These are phyloP conservation scores for Didymella keratinophila DNA, from an alignment of 2,329 filamentous ascomycete genomes.

Conservation along the genomic window DNA sequence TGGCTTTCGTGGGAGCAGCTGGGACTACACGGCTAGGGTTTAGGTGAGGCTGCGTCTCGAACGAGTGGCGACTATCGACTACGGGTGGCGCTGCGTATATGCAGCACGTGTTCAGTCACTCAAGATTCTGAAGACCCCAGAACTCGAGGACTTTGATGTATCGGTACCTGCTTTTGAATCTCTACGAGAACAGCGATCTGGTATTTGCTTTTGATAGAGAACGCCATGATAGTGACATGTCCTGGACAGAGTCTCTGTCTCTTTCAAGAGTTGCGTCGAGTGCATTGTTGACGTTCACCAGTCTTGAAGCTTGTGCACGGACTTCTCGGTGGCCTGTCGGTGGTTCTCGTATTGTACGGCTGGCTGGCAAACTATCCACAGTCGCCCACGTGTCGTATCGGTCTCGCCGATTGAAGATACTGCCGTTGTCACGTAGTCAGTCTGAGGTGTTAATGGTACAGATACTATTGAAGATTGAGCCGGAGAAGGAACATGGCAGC, in stretches of 20 bases:
- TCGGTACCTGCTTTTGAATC: too few species aligned
- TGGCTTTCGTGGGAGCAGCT: background rate
- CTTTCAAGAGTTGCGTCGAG: background rate
- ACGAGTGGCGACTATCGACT: slow-evolving; percentile 2
- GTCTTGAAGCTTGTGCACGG: background rate
- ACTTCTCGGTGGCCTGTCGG: background rate
- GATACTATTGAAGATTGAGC: background rate
- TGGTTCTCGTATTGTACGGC: background rate
- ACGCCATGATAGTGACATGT: background rate
- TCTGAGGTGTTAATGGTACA: background rate
- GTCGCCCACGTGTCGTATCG: background rate
- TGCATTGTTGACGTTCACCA: background rate
- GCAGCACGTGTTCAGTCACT: background rate
- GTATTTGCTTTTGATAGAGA: too few species aligned
- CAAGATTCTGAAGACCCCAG: background rate
- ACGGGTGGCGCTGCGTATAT: slow-evolving; percentile 4
- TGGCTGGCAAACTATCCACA: background rate
- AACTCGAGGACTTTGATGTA: too few species aligned
- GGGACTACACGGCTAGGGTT: background rate
- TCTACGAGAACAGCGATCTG: too few species aligned
- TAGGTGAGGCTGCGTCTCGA: background rate
- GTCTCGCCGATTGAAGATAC: background rate
- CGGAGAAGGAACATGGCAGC: background rate
- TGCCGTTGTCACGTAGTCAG: background rate
- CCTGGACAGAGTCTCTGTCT: background rate